Base-by-base conservation (phyloP, 2,329 filamentous ascomycete species). In the Grosmannia huntii region DNA sequence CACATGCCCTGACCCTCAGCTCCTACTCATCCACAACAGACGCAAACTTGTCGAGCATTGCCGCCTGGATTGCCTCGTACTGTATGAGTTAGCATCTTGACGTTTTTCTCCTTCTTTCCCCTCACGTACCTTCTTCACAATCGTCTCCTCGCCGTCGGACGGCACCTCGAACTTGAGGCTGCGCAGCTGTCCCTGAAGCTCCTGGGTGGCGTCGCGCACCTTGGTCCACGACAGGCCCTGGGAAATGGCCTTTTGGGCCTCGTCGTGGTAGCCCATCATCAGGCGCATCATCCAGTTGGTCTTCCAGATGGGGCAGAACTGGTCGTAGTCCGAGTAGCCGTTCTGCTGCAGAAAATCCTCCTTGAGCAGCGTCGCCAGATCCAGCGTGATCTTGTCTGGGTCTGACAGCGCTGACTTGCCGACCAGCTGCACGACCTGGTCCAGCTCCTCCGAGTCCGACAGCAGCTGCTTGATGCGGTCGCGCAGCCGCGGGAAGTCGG, bases 271-370 rank as follows among this genome's bases (percentile, higher is more conserved):
- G 60, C 86, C 89, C 79, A 99, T 89, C 85, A 99, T 97, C 63
- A 90, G 87, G 82, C 95, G 96, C 94, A 99, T 99, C 94, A 99
- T 97, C 86, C 94, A 99, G 72, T 95, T 88, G 0, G 94, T 99
- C 86, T 99, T 99, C 94, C 94, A 99, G 68, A 99, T 82, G 55
- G 94, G 94, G 70, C 94, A 99, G 84, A 95, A 99, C 76, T 97
- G 91, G 70, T 99, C 94, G 71, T 99, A 97, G 74, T 97, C 90
- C 65, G 88, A 94, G 83, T 99, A 99, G 63, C 94, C 94, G 76
- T 99, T 99, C 73, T 99, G 94, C 75, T 99, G 94, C 70, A 99
- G 72, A 77, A 99, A 99, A 72, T 99, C 94, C 70, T 99, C 94
- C 83, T 99, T 99, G 74, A 99, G 77, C 65, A 99, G 77, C 21